These are phyloP conservation scores for Beauveria scarabaeidicola DNA, from an alignment of 2,329 filamentous ascomycete species.

Conservation along the genomic window DNA sequence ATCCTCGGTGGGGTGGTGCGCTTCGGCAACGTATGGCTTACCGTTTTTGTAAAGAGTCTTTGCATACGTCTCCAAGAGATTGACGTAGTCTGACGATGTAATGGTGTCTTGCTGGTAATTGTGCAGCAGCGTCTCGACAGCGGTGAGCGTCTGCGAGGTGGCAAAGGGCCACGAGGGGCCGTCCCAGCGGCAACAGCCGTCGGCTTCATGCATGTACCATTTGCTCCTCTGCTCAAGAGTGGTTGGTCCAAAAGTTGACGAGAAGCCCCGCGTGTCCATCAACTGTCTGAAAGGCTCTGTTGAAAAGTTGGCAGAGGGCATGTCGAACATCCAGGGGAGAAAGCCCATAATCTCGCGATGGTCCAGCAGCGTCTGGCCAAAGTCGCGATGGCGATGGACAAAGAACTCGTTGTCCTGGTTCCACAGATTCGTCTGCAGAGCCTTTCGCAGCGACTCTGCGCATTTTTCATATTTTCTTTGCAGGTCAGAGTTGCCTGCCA, in stretches of 20 bases:
- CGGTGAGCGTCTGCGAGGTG: constrained; percentile 31
- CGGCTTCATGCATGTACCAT: constrained; percentile 25
- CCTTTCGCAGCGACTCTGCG: constrained; percentile 25
- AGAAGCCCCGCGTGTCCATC: constrained; percentile 23
- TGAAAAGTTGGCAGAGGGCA: constrained; percentile 26
- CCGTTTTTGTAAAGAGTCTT: constrained; percentile 28
- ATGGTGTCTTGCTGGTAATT: constrained; percentile 22
- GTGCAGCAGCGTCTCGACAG: constrained; percentile 27
- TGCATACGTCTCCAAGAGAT: constrained; percentile 30
- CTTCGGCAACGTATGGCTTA: constrained; percentile 35
- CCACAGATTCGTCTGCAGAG: constrained; percentile 30
- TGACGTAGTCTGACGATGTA: constrained; percentile 28
- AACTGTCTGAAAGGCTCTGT: constrained; percentile 11
- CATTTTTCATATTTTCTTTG: constrained; percentile 24
- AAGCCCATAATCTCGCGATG: constrained; percentile 33
- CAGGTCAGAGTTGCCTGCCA: constrained; percentile 23
- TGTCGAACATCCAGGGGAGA: constrained; percentile 33
- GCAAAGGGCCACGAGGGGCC: constrained; percentile 38
- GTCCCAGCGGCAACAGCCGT: constrained; percentile 32
- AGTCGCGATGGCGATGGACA: constrained; percentile 28
- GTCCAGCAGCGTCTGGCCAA: constrained; percentile 20
- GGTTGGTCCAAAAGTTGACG: constrained; percentile 31
- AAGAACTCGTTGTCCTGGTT: constrained; percentile 29
- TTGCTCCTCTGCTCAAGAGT: constrained; percentile 32
- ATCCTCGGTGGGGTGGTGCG: constrained; percentile 29